A percentile compares a stretch with the other conserved stretches of the same genome.
Evolutionary conservation across 2,329 filamentous ascomycete species (phyloP).

Genomic region (Neonectria ditissima): DNA sequence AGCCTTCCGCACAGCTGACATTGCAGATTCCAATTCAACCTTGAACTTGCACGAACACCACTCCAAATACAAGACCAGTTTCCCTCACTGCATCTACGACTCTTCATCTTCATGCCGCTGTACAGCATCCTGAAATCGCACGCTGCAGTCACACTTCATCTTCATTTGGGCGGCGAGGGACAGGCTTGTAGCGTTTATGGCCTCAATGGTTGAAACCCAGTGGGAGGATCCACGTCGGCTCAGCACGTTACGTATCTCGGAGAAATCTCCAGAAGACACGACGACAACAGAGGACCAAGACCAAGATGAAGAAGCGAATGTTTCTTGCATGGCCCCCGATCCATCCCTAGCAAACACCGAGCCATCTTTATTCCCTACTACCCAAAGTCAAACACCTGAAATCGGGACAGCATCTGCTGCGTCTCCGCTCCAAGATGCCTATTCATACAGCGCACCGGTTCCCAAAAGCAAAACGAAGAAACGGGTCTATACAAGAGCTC

Average conservation of each 20-base stretch:
- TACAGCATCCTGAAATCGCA: no score
- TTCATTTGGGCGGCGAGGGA: not conserved
- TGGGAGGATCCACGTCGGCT: not conserved
- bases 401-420: no score
- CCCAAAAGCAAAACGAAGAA: constrained; percentile 8
- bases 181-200: not conserved
- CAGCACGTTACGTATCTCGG: not conserved
- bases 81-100: no score
- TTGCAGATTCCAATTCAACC: no score
- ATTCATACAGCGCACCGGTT: not conserved
- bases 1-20: no score
- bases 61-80: no score
- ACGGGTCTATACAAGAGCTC: not conserved
- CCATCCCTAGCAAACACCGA: not conserved
- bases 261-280: not conserved
- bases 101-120: no score
- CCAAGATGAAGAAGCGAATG: not conserved
- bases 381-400: no score
- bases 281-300: not conserved
- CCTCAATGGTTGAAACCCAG: not conserved
- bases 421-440: not conserved
- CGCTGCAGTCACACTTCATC: no score
- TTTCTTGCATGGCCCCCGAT: not conserved
- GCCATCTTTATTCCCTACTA: not conserved
- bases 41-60: no score